These are phyloP conservation scores for Heritiera fomes DNA, from an alignment of 345 rosid species.

Conservation along the genomic window DNA sequence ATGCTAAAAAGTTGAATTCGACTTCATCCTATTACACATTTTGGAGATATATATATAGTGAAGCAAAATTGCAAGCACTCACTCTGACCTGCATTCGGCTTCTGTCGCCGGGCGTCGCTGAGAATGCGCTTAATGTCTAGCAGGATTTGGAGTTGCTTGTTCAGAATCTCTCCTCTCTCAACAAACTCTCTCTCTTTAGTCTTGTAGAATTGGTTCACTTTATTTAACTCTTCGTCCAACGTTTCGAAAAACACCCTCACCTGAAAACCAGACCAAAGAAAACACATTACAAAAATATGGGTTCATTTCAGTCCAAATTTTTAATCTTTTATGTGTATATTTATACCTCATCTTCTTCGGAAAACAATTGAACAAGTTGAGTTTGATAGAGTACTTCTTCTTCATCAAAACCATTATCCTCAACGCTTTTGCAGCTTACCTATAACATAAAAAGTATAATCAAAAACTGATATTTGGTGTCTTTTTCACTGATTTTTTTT, in stretches of 20 bases:
- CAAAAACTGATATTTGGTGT: neutral
- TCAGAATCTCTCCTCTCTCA: constrained; percentile 74
- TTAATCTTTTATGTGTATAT: neutral
- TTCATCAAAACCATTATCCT: constrained; percentile 44
- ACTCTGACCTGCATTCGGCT: constrained; percentile 42
- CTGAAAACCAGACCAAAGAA: constrained; percentile 27
- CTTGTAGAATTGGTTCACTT: constrained; percentile 85
- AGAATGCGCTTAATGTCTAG: constrained; percentile 60
- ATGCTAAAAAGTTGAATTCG: neutral
- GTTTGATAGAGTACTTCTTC: constrained; percentile 68
- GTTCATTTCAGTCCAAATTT: neutral
- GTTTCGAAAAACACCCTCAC: constrained; percentile 66
- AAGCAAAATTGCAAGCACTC: neutral
- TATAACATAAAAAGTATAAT: constrained; percentile 24
- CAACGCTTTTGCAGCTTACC: constrained; percentile 59
- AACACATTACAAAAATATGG: neutral
- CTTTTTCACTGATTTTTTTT: constrained; percentile 27
- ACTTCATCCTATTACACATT: neutral
- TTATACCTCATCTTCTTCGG: constrained; percentile 92
- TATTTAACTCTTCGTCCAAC: constrained; percentile 75
- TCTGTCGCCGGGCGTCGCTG: constrained; percentile 46
- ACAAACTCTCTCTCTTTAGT: constrained; percentile 69
- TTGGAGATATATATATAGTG: neutral
- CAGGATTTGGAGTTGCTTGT: constrained; percentile 71
- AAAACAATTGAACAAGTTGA: constrained; percentile 81